Evolutionary conservation across 352 stramenopile species (phyloP).

Genomic region (Halophytophthora polymorphica): DNA sequence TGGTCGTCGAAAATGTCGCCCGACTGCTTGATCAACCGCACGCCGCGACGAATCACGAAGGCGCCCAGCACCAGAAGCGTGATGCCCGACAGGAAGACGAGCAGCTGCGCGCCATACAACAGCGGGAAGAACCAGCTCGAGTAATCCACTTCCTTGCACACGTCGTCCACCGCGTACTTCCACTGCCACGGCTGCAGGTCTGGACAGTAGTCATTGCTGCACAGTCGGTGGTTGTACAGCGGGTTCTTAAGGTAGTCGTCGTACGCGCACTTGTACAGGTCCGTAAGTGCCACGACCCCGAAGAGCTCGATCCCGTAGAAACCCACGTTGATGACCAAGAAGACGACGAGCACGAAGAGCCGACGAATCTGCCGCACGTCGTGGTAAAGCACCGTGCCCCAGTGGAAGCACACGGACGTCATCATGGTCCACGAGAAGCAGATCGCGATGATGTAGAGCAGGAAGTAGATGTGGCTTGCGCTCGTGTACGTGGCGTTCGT

Average conservation of each 20-base stretch:
- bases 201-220: constrained; percentile 70
- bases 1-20: constrained; percentile 73
- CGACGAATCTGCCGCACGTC: constrained; percentile 52
- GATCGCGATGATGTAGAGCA: constrained; percentile 59
- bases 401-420: constrained; percentile 85
- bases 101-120: constrained; percentile 42
- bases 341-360: constrained; percentile 56
- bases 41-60: constrained; percentile 68
- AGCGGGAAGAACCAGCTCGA: constrained; percentile 62
- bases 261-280: constrained; percentile 86
- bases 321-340: constrained; percentile 52
- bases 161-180: constrained; percentile 60
- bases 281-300: constrained; percentile 62
- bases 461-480: constrained; percentile 71
- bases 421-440: constrained; percentile 87
- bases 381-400: constrained; percentile 70
- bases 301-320: constrained; percentile 76
- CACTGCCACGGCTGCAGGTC: constrained; percentile 81
- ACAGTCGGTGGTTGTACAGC: constrained; percentile 62
- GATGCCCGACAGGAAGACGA: constrained; percentile 63
- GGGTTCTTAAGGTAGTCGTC: constrained; percentile 87
- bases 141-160: constrained; percentile 68
- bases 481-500: constrained; percentile 36
- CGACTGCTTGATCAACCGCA: constrained; percentile 68
- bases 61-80: constrained; percentile 61